Evolutionary conservation across 2,329 filamentous ascomycete species (phyloP), one percentile per base, ranked within the genome.

Genomic region (Monosporascus sp.): DNA sequence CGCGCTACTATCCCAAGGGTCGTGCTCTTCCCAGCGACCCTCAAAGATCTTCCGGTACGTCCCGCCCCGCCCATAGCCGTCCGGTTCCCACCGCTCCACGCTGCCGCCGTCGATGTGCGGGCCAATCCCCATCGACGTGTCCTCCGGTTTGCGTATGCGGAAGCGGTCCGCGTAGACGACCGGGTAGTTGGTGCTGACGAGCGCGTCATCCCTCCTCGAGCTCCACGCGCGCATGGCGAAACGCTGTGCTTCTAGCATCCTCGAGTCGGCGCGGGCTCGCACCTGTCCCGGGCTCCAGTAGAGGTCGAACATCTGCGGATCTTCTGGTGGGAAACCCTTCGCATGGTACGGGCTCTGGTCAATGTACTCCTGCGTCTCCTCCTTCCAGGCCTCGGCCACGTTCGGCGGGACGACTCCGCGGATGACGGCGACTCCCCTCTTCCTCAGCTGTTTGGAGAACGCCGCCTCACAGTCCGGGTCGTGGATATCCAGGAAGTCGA

Each of bases 11-110:
- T 96, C 90, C 82, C 87, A 97, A 0, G 90, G 83, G 63, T 96
- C 89, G 64, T 90, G 91, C 8, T 78, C 69, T 45, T 94, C 89
- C 90, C 90, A 96, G 1, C 77, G 71, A 0, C 92, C 92, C n/a
- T 79, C 70, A 54, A 90, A 86, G 14, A 97, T 80, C 15, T 77
- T 70, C 54, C 86, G 79, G 69, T 96, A 96, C 4, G 91, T 87
- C 7, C 77, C 75, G 18, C 85, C 79, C 1, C 65, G 72, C 0
- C 85, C 82, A 60, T 91, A 91, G 1, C 88, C 87, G 1, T 81
- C 73, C 25, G 77, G 75, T 67, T 90, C 87, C 88, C 88, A 91
- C 4, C 88, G 78, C 70, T 91, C 88, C 1, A 89, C 80, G 53
- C 85, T 88, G 37, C 88, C 88, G 25, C 87, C 86, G 63, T 91